Evolutionary conservation across 306 rosid genomes (phyloP), one percentile per base, ranked within the genome.

Genomic region (Astragalus glycyphyllos): DNA sequence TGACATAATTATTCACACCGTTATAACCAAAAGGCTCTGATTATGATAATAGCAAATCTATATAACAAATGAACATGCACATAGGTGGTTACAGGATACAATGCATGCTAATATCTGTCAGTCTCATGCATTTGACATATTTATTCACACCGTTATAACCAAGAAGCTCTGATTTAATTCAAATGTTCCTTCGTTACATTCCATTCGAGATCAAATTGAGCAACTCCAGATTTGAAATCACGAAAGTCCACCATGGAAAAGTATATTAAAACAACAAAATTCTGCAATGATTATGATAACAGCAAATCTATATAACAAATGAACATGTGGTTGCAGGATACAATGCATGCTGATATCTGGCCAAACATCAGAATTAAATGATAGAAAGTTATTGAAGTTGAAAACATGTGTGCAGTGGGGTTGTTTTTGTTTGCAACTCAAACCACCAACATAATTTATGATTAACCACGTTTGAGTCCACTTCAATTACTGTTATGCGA

Each of bases 251-350:
- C 32, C 12, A 41, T 10, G 26, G 58, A 51, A 34, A 32, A 23
- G 71, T n/a, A 71, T 50, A 64, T 71, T 15, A 1, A 55, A 57
- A 56, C n/a, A 58, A 58, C 11, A 50, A 14, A 53, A 40, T 37
- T 42, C 41, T 29, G 40, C 58, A 50, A 11, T 11, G 23, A 65
- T 55, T 34, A 31, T 16, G 44, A 40, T 49, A 31, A 58, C 2
- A 50, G 42, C 58, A 14, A 17, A 61, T 64, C 11, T 3, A 49
- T 41, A 35, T 15, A 20, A 62, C 20, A 63, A 44, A 42, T 44
- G 48, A 69, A 70, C 73, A 29, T 37, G 48, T 38, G 48, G 62
- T 60, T 20, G 37, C 37, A 72, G 61, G 58, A 59, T 49, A 64
- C 9, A 57, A 9, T 61, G 47, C 54, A 77, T 77, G 71, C 9